Evolutionary conservation across 306 rosid species (phyloP), one percentile per base, ranked within the genome.

Genomic region (Malus domestica): DNA sequence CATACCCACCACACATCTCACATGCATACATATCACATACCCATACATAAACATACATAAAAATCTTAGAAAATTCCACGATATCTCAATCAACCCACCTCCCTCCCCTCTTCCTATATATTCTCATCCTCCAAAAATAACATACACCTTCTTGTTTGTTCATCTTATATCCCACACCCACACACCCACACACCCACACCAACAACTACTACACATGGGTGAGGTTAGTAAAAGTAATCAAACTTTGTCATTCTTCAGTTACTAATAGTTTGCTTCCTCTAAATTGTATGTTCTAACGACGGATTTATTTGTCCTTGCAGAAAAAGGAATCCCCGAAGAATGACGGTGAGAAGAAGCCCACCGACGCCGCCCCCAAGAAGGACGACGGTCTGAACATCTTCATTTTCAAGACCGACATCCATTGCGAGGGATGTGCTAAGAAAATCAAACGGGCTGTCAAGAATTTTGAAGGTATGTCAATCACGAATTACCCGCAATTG

Each of bases 401-500:
- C 78, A 88, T 94, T 75, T 85, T 80, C 23, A 94, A 85, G 85
- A 79, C 90, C 11, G 97, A 90, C n/a, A 67, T 89, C 83, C 96
- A 92, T 87, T 92, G 97, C 71, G 97, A 90, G 16, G 98, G 98
- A 5, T 90, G 97, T 64, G 95, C 89, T 2, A 83, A 89, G 82
- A 90, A 90, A 73, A 79, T 90, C 72, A 92, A 84, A 81, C 89
- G 86, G 51, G 81, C 80, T 6, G 87, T 89, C 40, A 85, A 86
- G 25, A 72, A 75, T 67, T 57, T 92, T 67, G 75, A 82, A 6
- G 97, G 98, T 93, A 83, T 3, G 67, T 38, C 38, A 14, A 30
- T 9, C 60, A 49, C 20, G 40, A 42, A 32, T 5, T 3, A 3
- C 29, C 1, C 58, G 27, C 66, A 61, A 27, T 27, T 35, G 23